Base-by-base conservation (phyloP, 345 rosid genomes). In the Moringa oleifera region DNA sequence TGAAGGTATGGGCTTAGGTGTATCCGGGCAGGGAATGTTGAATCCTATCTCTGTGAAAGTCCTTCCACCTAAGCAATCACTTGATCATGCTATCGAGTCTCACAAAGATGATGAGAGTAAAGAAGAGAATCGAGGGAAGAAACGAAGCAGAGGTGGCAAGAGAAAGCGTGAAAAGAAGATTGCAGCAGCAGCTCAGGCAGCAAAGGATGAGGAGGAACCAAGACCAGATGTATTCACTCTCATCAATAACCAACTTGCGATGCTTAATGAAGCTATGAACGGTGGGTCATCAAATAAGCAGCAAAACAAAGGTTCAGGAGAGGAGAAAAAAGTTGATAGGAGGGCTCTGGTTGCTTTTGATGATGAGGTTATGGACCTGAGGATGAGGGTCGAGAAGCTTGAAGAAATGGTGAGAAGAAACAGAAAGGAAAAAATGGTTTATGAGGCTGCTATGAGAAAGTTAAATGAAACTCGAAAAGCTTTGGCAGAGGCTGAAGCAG, bases 1-100 rank as follows among this genome's bases (percentile, higher is more conserved):
- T 17, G 89, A 85, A 73, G 97, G 99, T 41, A 88, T 88, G 97
- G 99, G 97, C 47, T 78, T 90, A 71, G 99, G 96, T 1, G 85
- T 65, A 56, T 71, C 92, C 8, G 92, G 97, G 37, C 97, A 90
- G 74, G 97, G 96, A 70, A 88, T 87, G 78, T n/a, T 86, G 70
- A 59, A 86, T 57, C 99, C 99, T 16, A 70, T 94, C 61, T 62
- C 90, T 11, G 99, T 84, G 21, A 85, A 83, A 78, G 92, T 88
- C 67, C 95, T 86, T 55, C 96, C 91, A 31, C 69, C 88, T 24
- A 94, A 90, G 75, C 84, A 82, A 74, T 90, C 97, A 6, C 85
- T 88, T 20, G 99, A 90, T 58, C 87, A 80, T 25, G 95, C 94
- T 28, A 61, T 87, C 20, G 74, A 79, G 67, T 78, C 88, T 36